Percentiles rank a stretch among this genome's conserved stretches.
phyloP scores from a whole-genome alignment of 345 rosid genomes.

The Heritiera littoralis region DNA sequence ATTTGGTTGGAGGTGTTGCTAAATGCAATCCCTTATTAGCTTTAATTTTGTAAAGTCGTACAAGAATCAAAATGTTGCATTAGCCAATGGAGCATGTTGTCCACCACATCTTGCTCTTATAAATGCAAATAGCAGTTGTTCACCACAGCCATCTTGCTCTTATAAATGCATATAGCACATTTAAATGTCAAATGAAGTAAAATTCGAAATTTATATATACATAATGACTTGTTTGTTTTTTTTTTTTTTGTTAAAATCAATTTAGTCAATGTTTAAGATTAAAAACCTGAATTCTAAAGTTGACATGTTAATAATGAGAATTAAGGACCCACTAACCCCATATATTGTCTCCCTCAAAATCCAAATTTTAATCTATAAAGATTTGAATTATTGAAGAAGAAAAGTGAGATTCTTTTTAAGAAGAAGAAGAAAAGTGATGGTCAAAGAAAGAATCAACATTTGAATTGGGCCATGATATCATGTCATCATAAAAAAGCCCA shows the following conservation, averaged over 20 bases:
- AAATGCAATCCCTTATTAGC: background rate
- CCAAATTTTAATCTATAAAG: background rate
- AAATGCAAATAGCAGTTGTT: too few relatives aligned
- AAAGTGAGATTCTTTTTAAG: background rate
- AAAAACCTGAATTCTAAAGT: background rate
- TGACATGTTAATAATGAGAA: background rate
- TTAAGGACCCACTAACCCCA: background rate
- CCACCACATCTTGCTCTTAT: too few relatives aligned
- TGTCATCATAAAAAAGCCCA: background rate
- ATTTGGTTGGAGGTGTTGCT: background rate
- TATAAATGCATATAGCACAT: too few relatives aligned
- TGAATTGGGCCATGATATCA: background rate
- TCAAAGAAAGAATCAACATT: background rate
- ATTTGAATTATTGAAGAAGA: constrained; percentile 2
- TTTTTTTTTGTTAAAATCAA: too few relatives aligned
- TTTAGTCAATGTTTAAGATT: too few relatives aligned
- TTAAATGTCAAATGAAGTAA: too few relatives aligned
- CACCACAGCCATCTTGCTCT: too few relatives aligned
- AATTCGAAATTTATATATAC: too few relatives aligned
- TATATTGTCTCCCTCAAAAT: background rate
- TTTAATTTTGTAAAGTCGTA: background rate
- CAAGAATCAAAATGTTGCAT: background rate
- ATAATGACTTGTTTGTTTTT: too few relatives aligned
- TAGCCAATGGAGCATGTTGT: too few relatives aligned
- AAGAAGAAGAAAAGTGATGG: background rate